Percentiles rank a stretch among this genome's conserved stretches.
Conservation (phyloP, 352 stramenopile species). For the Pythium chondricola region DNA sequence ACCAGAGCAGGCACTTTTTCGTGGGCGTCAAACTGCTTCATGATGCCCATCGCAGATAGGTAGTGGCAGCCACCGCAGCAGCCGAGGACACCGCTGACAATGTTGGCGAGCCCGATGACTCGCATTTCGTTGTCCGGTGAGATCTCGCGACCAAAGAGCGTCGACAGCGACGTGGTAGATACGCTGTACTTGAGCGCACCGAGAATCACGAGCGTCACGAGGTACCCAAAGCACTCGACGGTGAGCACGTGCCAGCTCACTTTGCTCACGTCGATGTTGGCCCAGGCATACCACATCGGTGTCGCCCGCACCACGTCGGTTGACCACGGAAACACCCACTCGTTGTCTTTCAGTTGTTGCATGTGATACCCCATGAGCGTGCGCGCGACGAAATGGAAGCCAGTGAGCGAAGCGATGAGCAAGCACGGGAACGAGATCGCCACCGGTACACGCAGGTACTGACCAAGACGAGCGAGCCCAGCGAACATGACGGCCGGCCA, state of each 20-base stretch:
- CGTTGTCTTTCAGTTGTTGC: constrained; percentile 21
- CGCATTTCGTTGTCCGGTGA: constrained; percentile 76
- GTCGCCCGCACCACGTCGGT: constrained; percentile 50
- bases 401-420: constrained; percentile 45
- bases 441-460: constrained; percentile 56
- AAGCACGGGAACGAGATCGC: constrained; percentile 70
- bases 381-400: constrained; percentile 46
- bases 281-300: constrained; percentile 76
- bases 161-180: constrained; percentile 70
- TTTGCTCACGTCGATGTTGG: constrained; percentile 49
- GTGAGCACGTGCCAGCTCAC: constrained; percentile 57
- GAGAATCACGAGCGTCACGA: constrained; percentile 68
- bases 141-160: constrained; percentile 71
- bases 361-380: constrained; percentile 25
- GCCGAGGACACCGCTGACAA: constrained; percentile 51
- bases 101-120: constrained; percentile 71
- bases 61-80: constrained; percentile 79
- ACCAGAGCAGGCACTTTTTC: constrained; percentile 71
- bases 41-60: constrained; percentile 77
- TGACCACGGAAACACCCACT: constrained; percentile 70
- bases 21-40: constrained; percentile 80
- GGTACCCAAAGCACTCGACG: constrained; percentile 49
- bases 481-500: constrained; percentile 60
- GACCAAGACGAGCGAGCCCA: constrained; percentile 37
- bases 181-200: constrained; percentile 80